phyloP scores from a whole-genome alignment of 495 filamentous ascomycete genomes.

The Aspergillus carlsbadensis region DNA sequence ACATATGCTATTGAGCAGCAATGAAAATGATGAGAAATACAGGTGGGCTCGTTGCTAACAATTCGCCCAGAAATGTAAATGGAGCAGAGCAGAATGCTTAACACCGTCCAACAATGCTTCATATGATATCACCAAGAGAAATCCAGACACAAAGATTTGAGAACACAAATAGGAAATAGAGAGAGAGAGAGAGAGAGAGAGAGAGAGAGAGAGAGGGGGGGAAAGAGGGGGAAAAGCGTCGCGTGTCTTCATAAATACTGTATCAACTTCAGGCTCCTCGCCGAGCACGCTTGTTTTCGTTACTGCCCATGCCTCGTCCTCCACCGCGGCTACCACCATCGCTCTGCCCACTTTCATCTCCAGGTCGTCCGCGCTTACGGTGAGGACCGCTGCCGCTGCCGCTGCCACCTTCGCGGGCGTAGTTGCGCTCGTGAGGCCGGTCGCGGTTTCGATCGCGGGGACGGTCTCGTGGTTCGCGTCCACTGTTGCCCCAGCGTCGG shows the following conservation, averaged over 20 bases:
- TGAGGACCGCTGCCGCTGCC: conserved; percentile 30
- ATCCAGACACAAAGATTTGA: conserved; percentile 11
- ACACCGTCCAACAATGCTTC: conserved; percentile 23
- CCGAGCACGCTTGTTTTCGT: conserved; percentile 46
- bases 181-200: not conserved
- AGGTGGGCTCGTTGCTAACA: not conserved
- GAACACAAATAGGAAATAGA: conserved; percentile 3
- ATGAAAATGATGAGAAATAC: conserved; percentile 16
- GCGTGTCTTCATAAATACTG: no score
- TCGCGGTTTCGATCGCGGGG: conserved; percentile 41
- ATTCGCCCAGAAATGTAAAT: conserved; percentile 1
- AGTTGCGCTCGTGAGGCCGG: conserved; percentile 41
- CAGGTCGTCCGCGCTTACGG: conserved; percentile 43
- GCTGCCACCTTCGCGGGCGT: conserved; percentile 31
- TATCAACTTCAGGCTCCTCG: conserved; percentile 33
- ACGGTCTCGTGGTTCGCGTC: conserved; percentile 39
- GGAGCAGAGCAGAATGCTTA: conserved; percentile 13
- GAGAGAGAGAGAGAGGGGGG: not conserved
- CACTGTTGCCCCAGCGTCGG: conserved; percentile 40
- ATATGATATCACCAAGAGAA: conserved; percentile 19
- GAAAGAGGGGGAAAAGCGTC: no score
- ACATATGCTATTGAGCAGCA: not conserved
- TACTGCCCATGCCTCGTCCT: conserved; percentile 31
- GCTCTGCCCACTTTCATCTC: conserved; percentile 30
- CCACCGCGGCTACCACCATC: conserved; percentile 35